Base-by-base conservation (phyloP, 2,329 filamentous ascomycete genomes). In the Periconia sp. region DNA sequence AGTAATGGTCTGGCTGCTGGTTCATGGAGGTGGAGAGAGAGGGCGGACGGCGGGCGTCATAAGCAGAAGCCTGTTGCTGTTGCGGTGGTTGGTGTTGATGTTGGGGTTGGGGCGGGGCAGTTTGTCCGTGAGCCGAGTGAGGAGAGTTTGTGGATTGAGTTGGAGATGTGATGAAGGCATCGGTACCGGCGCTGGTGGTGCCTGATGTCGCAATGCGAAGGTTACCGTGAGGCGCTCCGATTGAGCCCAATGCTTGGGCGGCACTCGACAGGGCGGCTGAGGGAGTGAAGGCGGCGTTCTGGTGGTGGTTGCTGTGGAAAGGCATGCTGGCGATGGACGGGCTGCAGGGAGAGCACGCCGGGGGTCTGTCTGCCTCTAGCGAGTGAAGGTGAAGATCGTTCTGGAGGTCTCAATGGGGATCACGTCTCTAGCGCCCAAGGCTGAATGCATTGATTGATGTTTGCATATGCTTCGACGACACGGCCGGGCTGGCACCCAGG, bases 1-100 rank as follows among this genome's bases (percentile, higher is more conserved):
- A 71, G 63, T 81, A 81, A 50, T 81, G 78, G 59, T 80, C 76
- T 43, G 79, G 73, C 52, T 78, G 43, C 14, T 23, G 72, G 59
- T 79, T 75, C 62, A 74, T 70, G 30, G 68, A 59, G 44, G 45
- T 55, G 45, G 43, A 31, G 15, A 45, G 43, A 15, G 20, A 8
- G 17, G 45, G 45, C 20, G 43, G 45, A 9, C 46, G 35, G 23
- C 44, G 44, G 6, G 44, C 30, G 20, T 27, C 30, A 35, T n/a
- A 35, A 9, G 23, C 54, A 53, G 13, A 47, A 49, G 23, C 50
- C 11, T 41, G 56, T 23, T 43, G 49, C 37, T 17, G 40, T 18
- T 41, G 30, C 15, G 76, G 72, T 33, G 75, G 43, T 66, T 53
- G 64, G 63, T 18, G 46, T 17, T 18, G n/a, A n/a, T 42, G 41